Evolutionary conservation across 176 grass and related monocot genomes (phyloP), one percentile per base, ranked within the genome.

Genomic region (Triticum urartu): DNA sequence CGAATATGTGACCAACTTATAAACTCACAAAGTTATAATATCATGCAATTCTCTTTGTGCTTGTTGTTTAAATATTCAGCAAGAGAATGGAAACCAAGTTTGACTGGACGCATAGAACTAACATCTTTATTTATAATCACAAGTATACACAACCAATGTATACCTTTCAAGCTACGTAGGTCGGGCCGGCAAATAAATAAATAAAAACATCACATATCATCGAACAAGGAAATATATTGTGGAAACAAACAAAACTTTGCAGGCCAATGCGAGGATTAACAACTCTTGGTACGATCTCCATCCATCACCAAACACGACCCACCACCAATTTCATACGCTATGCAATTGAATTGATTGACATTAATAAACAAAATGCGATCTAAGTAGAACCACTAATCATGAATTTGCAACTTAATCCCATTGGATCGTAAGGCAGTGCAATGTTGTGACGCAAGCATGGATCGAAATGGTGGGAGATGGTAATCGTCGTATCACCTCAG

Each of bases 181-280:
- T 47, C 35, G 30, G n/a, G 80, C 79, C 33, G 43, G 70, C 70
- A 59, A 54, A 56, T 65, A 28, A 21, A 63, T 54, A 52, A 34
- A n/a, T 68, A 15, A 39, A 58, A n/a, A 60, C 42, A 9, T 61
- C 18, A 7, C 47, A 47, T 35, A 47, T 64, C 20, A 62, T 52
- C 11, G 6, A 84, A 62, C 68, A 80, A 80, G 17, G 52, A 18
- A 62, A 64, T 21, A 11, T 36, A 67, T 30, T 18, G 26, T 64
- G 75, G 26, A 84, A 87, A 63, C 61, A 81, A 80, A 88, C 69
- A 81, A 87, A 91, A 81, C 15, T 76, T 81, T 84, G 85, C 89
- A 80, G 89, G 85, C 88, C 68, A 4, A 52, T 52, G 17, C 15
- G 25, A 80, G 8, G 48, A 75, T 47, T 87, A 84, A 76, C n/a